Evolutionary conservation across 176 grass and related monocot genomes (phyloP).

Genomic region (Elaeis guineensis): DNA sequence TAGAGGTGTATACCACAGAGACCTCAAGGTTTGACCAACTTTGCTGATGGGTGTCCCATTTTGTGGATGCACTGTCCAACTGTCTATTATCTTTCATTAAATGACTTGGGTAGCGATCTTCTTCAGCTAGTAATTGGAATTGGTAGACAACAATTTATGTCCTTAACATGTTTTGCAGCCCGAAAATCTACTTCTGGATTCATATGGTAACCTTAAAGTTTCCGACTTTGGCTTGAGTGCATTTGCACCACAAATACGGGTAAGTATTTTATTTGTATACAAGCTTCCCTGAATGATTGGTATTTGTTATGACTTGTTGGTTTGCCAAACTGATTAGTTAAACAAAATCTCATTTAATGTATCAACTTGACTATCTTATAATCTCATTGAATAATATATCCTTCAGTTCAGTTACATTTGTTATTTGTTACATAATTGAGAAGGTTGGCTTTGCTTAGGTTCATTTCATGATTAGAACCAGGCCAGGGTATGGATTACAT

Average conservation of each 20-base stretch:
- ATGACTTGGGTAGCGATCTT: too few species aligned
- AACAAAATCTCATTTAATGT: too few species aligned
- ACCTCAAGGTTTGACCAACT: conserved; percentile 63
- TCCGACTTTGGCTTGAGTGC: conserved; percentile 93
- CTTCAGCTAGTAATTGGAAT: background rate
- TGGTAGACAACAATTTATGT: background rate
- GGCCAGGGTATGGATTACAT: too few species aligned
- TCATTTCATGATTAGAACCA: too few species aligned
- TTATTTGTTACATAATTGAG: too few species aligned
- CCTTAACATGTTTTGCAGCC: conserved; percentile 50
- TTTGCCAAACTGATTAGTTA: too few species aligned
- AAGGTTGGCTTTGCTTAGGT: too few species aligned
- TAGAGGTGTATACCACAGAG: conserved; percentile 90
- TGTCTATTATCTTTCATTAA: too few species aligned
- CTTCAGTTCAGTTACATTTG: too few species aligned
- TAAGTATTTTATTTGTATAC: conserved; percentile 28
- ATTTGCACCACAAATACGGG: conserved; percentile 64
- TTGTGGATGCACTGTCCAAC: background rate
- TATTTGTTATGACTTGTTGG: too few species aligned
- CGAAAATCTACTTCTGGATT: conserved; percentile 93
- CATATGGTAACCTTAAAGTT: conserved; percentile 76
- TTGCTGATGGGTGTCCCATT: background rate
- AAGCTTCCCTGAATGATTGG: background rate
- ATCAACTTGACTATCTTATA: too few species aligned
- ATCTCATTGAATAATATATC: too few species aligned